Conservation (phyloP, 352 stramenopile genomes). For the Globisporangium echinulatum region DNA sequence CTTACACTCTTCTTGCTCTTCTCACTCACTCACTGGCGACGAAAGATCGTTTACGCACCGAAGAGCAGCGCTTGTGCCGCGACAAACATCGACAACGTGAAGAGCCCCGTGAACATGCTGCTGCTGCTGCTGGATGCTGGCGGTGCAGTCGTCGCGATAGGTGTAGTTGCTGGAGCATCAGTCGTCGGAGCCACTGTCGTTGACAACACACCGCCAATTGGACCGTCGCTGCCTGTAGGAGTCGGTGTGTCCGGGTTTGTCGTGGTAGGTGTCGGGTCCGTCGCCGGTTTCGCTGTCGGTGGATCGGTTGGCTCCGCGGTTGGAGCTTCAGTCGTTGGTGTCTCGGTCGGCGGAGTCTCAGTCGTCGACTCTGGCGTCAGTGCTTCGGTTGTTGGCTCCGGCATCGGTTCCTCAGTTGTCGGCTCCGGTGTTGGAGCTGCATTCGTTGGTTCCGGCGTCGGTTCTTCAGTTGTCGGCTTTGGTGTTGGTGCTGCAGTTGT, state of each 20-base stretch:
- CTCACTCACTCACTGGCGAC: not conserved
- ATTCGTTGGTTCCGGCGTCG: not conserved
- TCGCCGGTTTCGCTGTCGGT: not conserved
- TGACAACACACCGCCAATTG: no score
- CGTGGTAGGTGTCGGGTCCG: not conserved
- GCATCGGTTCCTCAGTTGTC: no score
- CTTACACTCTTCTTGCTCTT: no score
- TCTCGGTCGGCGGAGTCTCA: no score
- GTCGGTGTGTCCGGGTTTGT: not conserved
- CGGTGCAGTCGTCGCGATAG: not conserved
- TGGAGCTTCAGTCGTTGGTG: no score
- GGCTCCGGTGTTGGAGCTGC: constrained; percentile 3
- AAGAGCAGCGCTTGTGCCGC: not conserved
- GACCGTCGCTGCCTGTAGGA: no score
- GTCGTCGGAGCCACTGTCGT: not conserved
- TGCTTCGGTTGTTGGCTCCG: not conserved
- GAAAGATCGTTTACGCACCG: not conserved
- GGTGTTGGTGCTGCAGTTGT: not conserved
- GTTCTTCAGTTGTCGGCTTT: not conserved
- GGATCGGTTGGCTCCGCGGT: no score
- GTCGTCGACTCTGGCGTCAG: no score
- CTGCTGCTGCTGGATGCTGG: not conserved
- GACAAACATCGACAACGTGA: not conserved
- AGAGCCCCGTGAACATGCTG: not conserved
- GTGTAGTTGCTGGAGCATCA: not conserved